phyloP scores from a whole-genome alignment of 352 stramenopile genomes.

The Globisporangium recalcitrans region DNA sequence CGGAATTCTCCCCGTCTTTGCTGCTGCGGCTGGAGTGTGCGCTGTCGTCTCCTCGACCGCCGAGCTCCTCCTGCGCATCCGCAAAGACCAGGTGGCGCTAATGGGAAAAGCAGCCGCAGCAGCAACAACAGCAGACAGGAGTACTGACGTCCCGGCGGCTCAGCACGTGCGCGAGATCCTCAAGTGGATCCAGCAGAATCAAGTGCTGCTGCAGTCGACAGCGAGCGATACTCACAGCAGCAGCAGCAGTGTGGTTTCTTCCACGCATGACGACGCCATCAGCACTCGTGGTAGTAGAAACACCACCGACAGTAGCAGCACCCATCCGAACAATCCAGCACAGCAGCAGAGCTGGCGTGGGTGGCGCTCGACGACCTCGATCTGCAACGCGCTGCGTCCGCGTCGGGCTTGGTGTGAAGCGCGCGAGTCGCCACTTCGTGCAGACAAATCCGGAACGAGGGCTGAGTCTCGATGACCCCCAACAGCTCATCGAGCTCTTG shows the following conservation, averaged over 20 bases:
- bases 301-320: not conserved
- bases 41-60: not conserved
- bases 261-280: not conserved
- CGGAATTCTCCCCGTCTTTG: not conserved
- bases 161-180: not conserved
- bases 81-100: not conserved
- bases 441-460: not conserved
- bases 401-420: not conserved
- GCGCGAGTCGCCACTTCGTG: not conserved
- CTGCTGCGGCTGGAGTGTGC: not conserved
- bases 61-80: not conserved
- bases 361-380: not conserved
- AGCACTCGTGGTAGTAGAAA: not conserved
- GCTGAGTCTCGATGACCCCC: not conserved
- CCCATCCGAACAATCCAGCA: not conserved
- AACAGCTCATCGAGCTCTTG: conserved; percentile 3
- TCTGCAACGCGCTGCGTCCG: not conserved
- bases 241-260: not conserved
- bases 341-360: not conserved
- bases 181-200: conserved; percentile 7
- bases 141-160: not conserved
- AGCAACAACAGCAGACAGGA: not conserved
- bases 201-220: not conserved
- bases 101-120: not conserved
- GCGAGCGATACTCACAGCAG: not conserved